Conservation (phyloP, 768 basidiomycete genomes). For the Daedaleopsis nitida region DNA sequence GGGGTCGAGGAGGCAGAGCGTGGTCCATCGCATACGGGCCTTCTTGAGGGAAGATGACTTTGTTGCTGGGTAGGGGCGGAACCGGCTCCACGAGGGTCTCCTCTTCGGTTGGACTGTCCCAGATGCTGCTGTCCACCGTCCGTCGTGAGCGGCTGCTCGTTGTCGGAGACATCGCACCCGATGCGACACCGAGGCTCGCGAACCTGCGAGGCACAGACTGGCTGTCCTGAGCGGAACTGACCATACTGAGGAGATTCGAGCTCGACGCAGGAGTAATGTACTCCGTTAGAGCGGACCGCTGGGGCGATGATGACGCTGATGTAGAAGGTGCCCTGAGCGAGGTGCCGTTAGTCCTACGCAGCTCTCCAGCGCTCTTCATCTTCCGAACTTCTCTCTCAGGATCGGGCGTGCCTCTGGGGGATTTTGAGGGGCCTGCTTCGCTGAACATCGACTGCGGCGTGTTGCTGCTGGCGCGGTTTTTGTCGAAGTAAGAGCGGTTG, state of each 20-base stretch:
- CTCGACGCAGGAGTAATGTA: conserved; percentile 69
- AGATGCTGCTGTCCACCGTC: conserved; percentile 41
- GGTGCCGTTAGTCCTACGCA: conserved; percentile 51
- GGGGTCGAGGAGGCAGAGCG: conserved; percentile 15
- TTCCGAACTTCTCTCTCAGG: conserved; percentile 66
- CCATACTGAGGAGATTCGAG: conserved; percentile 57
- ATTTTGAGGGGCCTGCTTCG: conserved; percentile 20
- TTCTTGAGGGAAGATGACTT: conserved; percentile 14
- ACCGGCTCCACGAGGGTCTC: conserved; percentile 18
- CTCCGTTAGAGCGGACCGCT: conserved; percentile 46
- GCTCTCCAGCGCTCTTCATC: conserved; percentile 88
- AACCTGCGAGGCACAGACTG: conserved; percentile 50
- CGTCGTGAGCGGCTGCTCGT: conserved; percentile 40
- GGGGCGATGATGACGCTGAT: conserved; percentile 36
- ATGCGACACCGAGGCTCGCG: conserved; percentile 62
- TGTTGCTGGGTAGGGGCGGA: conserved; percentile 17
- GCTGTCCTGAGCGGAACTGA: conserved; percentile 32
- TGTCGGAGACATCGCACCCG: conserved; percentile 41
- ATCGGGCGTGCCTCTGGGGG: conserved; percentile 5
- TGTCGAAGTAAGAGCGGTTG: conserved; percentile 43
- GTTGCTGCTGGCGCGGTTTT: conserved; percentile 27
- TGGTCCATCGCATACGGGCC: conserved; percentile 18
- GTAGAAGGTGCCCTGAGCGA: conserved; percentile 27
- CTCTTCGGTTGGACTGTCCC: conserved; percentile 50
- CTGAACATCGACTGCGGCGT: conserved; percentile 20